Evolutionary conservation across 1,284 basidiomycete genomes (phyloP), one percentile per base, ranked within the genome.

Genomic region (Athelia psychrophila): DNA sequence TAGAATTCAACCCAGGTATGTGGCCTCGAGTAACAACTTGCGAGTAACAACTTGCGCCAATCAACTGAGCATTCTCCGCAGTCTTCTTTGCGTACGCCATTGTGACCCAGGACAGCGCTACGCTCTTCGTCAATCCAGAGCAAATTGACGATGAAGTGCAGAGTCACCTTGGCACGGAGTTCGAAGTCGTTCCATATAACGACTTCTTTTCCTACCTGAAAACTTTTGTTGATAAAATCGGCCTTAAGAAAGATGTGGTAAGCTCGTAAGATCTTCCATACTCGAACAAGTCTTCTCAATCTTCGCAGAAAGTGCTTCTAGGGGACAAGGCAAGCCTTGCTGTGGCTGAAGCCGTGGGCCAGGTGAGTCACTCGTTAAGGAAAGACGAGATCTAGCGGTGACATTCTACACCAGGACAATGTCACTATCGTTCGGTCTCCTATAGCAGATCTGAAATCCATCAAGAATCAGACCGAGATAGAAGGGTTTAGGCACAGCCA

Each of bases 81-180:
- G 95, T 99, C 20, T 98, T 99, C 76, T 97, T 98, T 64, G 85
- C 91, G 0, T 98, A 95, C 65, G 91, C 93, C 2, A 77, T 96
- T 33, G 75, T 98, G 25, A 89, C 89, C 2, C 69, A 72, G 13
- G 77, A 88, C 46, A 76, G 79, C 3, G 83, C 84, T 0, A 74
- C 81, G 3, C 73, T 98, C 1, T 98, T 96, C 67, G 74, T 94
- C 51, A 77, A 95, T 54, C 72, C 76, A 1, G 66, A 73, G 2
- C 86, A 92, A 57, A 66, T 95, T 13, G 76, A 80, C 23, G 74
- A 80, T 20, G 74, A 71, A 1, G 84, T 87, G 3, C 72, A 74
- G 45, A 60, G 69, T 3, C 83, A 87, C 58, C 77, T 98, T 13
- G 79, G 76, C 1, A 66, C 75, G 18, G 76, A 78, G 8, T 83